phyloP scores from a whole-genome alignment of 2,329 filamentous ascomycete genomes.

The Monosporascus sp. region DNA sequence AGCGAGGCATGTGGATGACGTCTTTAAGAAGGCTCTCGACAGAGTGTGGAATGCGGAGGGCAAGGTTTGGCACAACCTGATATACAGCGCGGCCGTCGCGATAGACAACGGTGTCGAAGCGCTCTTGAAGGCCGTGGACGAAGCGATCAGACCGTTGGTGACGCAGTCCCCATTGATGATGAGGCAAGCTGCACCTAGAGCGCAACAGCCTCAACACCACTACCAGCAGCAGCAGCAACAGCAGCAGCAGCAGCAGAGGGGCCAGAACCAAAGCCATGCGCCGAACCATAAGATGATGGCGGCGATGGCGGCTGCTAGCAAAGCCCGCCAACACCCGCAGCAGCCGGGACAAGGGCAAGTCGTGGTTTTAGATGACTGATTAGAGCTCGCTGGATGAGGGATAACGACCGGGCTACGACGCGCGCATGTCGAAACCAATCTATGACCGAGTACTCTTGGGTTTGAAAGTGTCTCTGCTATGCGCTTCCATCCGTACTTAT shows the following conservation, averaged over 20 bases:
- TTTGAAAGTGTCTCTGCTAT: too few species aligned
- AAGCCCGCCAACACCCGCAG: neutral
- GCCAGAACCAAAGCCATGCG: constrained; percentile 10
- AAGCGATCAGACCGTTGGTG: constrained; percentile 34
- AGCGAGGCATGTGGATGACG: constrained; percentile 19
- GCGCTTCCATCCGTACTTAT: too few species aligned
- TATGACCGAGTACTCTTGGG: neutral
- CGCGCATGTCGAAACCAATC: neutral
- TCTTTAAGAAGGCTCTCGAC: constrained; percentile 20
- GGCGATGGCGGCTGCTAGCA: constrained; percentile 7
- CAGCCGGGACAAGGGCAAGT: constrained; percentile 10
- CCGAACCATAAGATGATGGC: constrained; percentile 14
- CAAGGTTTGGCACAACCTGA: constrained; percentile 22
- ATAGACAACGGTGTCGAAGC: constrained; percentile 36
- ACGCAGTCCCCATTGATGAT: constrained; percentile 20
- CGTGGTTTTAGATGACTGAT: constrained; percentile 11
- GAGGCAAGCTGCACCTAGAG: constrained; percentile 18
- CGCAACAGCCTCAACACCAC: constrained; percentile 6
- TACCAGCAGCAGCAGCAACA: too few species aligned
- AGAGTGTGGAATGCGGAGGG: constrained; percentile 23
- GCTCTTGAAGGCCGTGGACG: constrained; percentile 43
- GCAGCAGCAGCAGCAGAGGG: neutral
- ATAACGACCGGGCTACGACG: neutral
- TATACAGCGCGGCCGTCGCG: constrained; percentile 36
- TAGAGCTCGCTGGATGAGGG: constrained; percentile 1